phyloP scores from a whole-genome alignment of 345 rosid genomes.

The Hypericum androsaemum region DNA sequence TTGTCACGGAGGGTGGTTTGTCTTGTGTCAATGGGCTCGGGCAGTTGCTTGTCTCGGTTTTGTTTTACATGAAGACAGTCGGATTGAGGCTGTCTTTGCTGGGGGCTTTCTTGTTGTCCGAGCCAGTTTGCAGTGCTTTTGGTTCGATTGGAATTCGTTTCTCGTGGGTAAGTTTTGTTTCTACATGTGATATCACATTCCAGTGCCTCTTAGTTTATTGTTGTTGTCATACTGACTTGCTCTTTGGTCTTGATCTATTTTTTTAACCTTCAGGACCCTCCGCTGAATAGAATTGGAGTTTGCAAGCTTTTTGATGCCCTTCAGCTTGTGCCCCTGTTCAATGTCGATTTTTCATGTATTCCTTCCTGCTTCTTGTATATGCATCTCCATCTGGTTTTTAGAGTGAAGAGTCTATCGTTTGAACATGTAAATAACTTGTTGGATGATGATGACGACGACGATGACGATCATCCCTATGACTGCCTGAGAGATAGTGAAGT shows the following conservation, averaged over 20 bases:
- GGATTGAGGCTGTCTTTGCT: conserved; percentile 38
- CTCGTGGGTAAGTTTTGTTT: conserved; percentile 34
- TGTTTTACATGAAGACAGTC: conserved; percentile 37
- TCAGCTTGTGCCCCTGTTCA: conserved; percentile 40
- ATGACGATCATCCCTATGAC: no score
- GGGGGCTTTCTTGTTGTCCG: conserved; percentile 43
- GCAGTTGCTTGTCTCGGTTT: conserved; percentile 36
- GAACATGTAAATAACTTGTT: conserved; percentile 34
- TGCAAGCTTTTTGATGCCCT: conserved; percentile 51
- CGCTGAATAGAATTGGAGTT: conserved; percentile 31
- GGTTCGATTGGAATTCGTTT: conserved; percentile 48
- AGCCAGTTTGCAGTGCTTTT: conserved; percentile 40
- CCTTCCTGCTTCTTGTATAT: conserved; percentile 53
- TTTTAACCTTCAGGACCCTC: conserved; percentile 39
- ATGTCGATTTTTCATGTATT: conserved; percentile 57
- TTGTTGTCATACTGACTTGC: no score
- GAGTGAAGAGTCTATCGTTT: conserved; percentile 22
- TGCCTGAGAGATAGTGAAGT: conserved; percentile 13
- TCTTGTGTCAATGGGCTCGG: conserved; percentile 27
- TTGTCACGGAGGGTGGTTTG: conserved; percentile 16
- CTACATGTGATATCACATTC: neutral
- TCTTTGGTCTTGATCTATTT: no score
- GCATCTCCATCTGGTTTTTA: conserved; percentile 31
- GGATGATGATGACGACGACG: conserved; percentile 18
- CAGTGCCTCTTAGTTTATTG: no score